phyloP scores from a whole-genome alignment of 2,329 filamentous ascomycete genomes.

The Claviceps sp. region DNA sequence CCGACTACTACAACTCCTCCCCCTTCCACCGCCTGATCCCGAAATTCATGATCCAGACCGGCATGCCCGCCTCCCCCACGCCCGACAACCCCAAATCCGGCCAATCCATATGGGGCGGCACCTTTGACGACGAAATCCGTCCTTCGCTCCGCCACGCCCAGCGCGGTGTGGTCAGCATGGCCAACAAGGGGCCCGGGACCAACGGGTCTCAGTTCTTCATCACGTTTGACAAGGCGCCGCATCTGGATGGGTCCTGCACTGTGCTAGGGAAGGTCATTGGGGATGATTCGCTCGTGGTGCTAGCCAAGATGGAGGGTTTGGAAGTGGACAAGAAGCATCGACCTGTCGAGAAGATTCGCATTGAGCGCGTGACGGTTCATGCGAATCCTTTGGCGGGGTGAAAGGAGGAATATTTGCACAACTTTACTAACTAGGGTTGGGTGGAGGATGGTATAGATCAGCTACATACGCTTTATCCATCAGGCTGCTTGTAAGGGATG shows the following conservation, averaged over 20 bases:
- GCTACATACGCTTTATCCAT: too few species aligned
- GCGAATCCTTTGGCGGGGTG: slow-evolving; percentile 63
- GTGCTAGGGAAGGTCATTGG: slow-evolving; percentile 66
- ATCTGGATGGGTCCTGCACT: slow-evolving; percentile 74
- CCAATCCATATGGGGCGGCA: slow-evolving; percentile 57
- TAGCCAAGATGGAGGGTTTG: slow-evolving; percentile 58
- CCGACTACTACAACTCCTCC: slow-evolving; percentile 60
- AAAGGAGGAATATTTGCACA: background rate
- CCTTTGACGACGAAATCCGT: slow-evolving; percentile 72
- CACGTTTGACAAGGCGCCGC: slow-evolving; percentile 61
- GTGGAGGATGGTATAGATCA: too few species aligned
- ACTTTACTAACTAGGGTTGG: too few species aligned
- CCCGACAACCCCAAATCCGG: slow-evolving; percentile 53
- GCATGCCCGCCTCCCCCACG: slow-evolving; percentile 43
- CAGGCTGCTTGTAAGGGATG: too few species aligned
- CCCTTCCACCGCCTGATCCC: slow-evolving; percentile 73
- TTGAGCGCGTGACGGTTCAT: slow-evolving; percentile 60
- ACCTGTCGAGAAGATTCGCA: slow-evolving; percentile 51
- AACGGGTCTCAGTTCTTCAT: slow-evolving; percentile 78
- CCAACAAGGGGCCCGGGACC: slow-evolving; percentile 60
- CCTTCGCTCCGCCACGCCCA: slow-evolving; percentile 55
- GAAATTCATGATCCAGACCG: slow-evolving; percentile 69
- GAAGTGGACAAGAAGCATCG: slow-evolving; percentile 68
- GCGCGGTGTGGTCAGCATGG: slow-evolving; percentile 63
- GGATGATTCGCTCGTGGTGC: slow-evolving; percentile 48